Conservation (phyloP, 495 filamentous ascomycete genomes). For the Chlorociboria aeruginascens region DNA sequence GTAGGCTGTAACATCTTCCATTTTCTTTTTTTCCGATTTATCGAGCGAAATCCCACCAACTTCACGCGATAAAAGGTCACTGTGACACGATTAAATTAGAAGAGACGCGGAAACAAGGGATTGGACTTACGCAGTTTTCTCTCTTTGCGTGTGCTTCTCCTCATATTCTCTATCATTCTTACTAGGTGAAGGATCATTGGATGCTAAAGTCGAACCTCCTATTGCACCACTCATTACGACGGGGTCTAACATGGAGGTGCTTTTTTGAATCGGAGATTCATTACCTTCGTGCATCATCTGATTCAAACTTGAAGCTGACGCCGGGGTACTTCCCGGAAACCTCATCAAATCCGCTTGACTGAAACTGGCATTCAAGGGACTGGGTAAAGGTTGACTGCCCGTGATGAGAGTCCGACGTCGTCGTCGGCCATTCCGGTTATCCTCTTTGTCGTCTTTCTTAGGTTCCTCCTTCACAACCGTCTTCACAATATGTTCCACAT, state of each 20-base stretch:
- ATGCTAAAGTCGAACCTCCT: constrained; percentile 22
- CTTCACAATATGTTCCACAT: constrained; percentile 93
- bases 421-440: constrained; percentile 86
- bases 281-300: constrained; percentile 74
- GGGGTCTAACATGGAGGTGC: constrained; percentile 11
- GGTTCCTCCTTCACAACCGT: constrained; percentile 83
- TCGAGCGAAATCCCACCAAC: constrained; percentile 92
- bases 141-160: constrained; percentile 74
- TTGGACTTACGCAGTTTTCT: constrained; percentile 79
- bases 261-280: constrained; percentile 20
- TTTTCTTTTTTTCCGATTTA: constrained; percentile 47
- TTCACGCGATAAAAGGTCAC: constrained; percentile 81
- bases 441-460: constrained; percentile 65
- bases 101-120: not conserved
- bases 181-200: constrained; percentile 33
- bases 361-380: constrained; percentile 87
- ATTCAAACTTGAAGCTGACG: constrained; percentile 71
- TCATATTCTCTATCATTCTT: constrained; percentile 30
- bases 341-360: constrained; percentile 54
- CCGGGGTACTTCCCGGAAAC: constrained; percentile 54
- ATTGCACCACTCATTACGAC: constrained; percentile 37
- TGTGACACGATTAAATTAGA: constrained; percentile 21
- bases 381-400: constrained; percentile 91
- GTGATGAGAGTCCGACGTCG: constrained; percentile 90
- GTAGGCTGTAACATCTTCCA: constrained; percentile 32